Base-by-base conservation (phyloP, 2,329 filamentous ascomycete genomes). In the Aspergillus ochraceus region DNA sequence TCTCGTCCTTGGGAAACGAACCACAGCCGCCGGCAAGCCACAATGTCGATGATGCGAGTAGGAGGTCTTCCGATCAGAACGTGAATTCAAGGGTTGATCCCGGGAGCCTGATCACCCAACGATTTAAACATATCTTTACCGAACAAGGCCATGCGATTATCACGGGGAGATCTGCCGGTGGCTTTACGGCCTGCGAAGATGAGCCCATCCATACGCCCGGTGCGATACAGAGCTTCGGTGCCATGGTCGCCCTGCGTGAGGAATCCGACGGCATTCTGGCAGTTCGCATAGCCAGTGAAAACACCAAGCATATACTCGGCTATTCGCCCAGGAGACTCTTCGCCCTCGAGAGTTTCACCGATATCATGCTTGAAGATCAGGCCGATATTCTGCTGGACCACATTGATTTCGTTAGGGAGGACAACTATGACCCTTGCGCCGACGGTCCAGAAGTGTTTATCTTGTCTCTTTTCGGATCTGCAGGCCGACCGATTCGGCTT, bases 361-460 rank as follows among this genome's bases (percentile, higher is more conserved):
- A 95, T 61, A 90, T 97, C 12, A 77, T 97, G 10, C 88, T 86
- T 1, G 90, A 95, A 56, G 92, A 96, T 67, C 91, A 96, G 70
- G 84, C 88, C 17, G 92, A 96, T 64, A 93, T 91, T 63, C 79
- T 97, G 0, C 78, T 95, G 6, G 92, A 96, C 65, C 92, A 96
- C 65, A 85, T 96, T 54, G 91, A 96, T 70, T 96, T 96, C 70
- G 90, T 96, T 55, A 86, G 88, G 22, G 91, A 96, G 54, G 91
- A 95, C 63, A 90, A 91, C 11, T 85, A 88, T 0, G 91, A 96
- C 70, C 87, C 91, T 0, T 81, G 84, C 0, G 77, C 84, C 1
- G 92, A 93, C 64, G 92, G 92, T 0, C 92, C 92, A 0, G 92
- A 96, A 68, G 90, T 97, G 3, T 95, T 97, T 66, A 90, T 90